A percentile compares a stretch with the other conserved stretches of the same genome.
phyloP scores from a whole-genome alignment of 2,329 filamentous ascomycete species.

The Penicillium fuscoglaucum region DNA sequence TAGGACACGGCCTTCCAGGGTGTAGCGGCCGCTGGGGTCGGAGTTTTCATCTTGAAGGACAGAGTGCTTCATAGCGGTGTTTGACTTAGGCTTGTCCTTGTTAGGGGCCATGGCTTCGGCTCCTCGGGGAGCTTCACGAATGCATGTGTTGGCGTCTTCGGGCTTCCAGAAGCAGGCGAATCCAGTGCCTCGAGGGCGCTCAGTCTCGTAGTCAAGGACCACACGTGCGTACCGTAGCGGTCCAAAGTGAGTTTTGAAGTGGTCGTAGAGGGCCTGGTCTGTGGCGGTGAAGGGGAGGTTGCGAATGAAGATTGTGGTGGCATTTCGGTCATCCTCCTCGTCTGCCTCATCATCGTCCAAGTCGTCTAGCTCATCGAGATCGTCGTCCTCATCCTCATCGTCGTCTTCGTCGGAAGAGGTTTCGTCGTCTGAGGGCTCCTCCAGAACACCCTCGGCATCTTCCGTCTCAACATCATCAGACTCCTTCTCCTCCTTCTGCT shows the following conservation, averaged over 20 bases:
- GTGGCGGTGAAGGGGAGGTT: constrained; percentile 89
- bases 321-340: constrained; percentile 57
- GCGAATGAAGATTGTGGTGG: constrained; percentile 82
- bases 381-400: constrained; percentile 46
- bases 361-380: constrained; percentile 47
- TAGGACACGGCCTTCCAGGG: constrained; percentile 82
- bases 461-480: constrained; percentile 55
- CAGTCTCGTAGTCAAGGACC: constrained; percentile 81
- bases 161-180: constrained; percentile 89
- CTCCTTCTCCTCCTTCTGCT: constrained; percentile 28
- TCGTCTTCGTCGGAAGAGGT: constrained; percentile 42
- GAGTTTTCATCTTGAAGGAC: constrained; percentile 82
- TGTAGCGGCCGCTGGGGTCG: constrained; percentile 83
- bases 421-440: constrained; percentile 37
- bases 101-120: constrained; percentile 45
- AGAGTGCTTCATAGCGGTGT: constrained; percentile 66
- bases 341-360: constrained; percentile 46
- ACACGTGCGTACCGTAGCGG: constrained; percentile 86
- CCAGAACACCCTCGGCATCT: constrained; percentile 54
- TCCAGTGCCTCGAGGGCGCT: constrained; percentile 84
- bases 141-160: constrained; percentile 73
- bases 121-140: constrained; percentile 69
- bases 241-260: constrained; percentile 80
- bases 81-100: constrained; percentile 38
- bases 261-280: constrained; percentile 77